These are phyloP conservation scores for Microbotryomycetes sp. DNA, from an alignment of 1,284 basidiomycete species.

Conservation along the genomic window DNA sequence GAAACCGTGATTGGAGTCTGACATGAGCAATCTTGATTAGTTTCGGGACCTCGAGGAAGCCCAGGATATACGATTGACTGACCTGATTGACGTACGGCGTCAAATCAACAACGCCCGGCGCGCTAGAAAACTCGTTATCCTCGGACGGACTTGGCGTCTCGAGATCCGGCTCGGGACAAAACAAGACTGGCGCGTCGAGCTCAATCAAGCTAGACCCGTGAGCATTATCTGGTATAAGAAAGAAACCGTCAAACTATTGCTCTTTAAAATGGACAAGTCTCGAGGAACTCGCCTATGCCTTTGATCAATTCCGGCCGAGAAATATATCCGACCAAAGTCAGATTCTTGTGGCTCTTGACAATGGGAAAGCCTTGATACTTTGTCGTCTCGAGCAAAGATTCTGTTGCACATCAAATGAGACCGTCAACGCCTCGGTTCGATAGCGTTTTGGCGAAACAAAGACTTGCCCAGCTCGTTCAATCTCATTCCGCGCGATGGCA, in stretches of 20 bases:
- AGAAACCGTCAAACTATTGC: too few relatives aligned
- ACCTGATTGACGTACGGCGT: conserved; percentile 91
- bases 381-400: conserved; percentile 59
- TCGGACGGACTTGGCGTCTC: neutral
- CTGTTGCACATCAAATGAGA: conserved; percentile 43
- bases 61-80: too few relatives aligned
- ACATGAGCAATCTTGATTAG: too few relatives aligned
- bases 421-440: neutral
- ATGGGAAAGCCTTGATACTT: conserved; percentile 89
- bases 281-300: conserved; percentile 59
- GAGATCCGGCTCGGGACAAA: conserved; percentile 34
- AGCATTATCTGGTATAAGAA: conserved; percentile 54
- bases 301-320: conserved; percentile 76
- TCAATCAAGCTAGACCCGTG: conserved; percentile 55
- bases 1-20: conserved; percentile 88
- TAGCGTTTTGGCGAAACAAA: neutral
- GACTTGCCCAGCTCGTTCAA: conserved; percentile 67
- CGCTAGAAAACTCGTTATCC: conserved; percentile 30
- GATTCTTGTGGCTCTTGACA: conserved; percentile 49
- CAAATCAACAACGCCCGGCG: conserved; percentile 53
- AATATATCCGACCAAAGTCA: conserved; percentile 76
- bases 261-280: neutral
- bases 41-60: too few relatives aligned
- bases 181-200: conserved; percentile 65
- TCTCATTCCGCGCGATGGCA: conserved; percentile 67